A percentile compares a stretch with the other conserved stretches of the same genome.
Evolutionary conservation across 495 filamentous ascomycete species (phyloP).

Genomic region (Cairneyella variabilis): DNA sequence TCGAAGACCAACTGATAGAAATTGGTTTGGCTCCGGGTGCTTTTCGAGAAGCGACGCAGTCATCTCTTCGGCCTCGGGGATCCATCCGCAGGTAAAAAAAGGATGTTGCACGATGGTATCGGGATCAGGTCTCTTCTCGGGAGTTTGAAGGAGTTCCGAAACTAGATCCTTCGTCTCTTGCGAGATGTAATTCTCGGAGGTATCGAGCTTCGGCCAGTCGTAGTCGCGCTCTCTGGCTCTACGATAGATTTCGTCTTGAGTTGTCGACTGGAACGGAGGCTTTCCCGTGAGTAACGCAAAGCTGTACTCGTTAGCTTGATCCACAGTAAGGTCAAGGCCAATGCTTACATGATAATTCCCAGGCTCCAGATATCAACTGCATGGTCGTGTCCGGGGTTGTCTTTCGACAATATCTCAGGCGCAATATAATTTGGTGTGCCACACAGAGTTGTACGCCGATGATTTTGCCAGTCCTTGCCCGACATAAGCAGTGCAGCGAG

Average conservation of each 20-base stretch:
- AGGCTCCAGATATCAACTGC: slow-evolving; percentile 94
- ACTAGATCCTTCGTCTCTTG: slow-evolving; percentile 74
- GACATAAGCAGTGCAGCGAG: slow-evolving; percentile 89
- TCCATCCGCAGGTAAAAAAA: slow-evolving; percentile 68
- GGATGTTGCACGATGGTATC: slow-evolving; percentile 79
- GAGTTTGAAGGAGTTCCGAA: slow-evolving; percentile 67
- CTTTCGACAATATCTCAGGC: slow-evolving; percentile 85
- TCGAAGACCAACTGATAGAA: slow-evolving; percentile 18
- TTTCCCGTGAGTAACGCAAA: slow-evolving; percentile 90
- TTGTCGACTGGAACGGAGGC: slow-evolving; percentile 83
- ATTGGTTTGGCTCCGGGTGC: slow-evolving; percentile 33
- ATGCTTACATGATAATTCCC: slow-evolving; percentile 84
- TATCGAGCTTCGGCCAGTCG: slow-evolving; percentile 63
- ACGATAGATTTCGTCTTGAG: slow-evolving; percentile 81
- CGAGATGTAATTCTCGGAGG: slow-evolving; percentile 43
- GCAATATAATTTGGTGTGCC: slow-evolving; percentile 99
- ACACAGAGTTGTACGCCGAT: slow-evolving; percentile 83
- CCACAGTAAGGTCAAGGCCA: background rate
- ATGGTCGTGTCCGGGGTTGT: slow-evolving; percentile 83
- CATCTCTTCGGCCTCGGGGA: slow-evolving; percentile 48
- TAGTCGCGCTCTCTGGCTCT: slow-evolving; percentile 68
- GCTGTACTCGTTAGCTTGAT: slow-evolving; percentile 37
- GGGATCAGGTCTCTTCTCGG: slow-evolving; percentile 68
- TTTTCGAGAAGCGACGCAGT: slow-evolving; percentile 44
- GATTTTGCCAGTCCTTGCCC: slow-evolving; percentile 72